Conservation (phyloP, 2,329 filamentous ascomycete genomes). For the Ophiognomonia clavigignenti-juglandacearum region DNA sequence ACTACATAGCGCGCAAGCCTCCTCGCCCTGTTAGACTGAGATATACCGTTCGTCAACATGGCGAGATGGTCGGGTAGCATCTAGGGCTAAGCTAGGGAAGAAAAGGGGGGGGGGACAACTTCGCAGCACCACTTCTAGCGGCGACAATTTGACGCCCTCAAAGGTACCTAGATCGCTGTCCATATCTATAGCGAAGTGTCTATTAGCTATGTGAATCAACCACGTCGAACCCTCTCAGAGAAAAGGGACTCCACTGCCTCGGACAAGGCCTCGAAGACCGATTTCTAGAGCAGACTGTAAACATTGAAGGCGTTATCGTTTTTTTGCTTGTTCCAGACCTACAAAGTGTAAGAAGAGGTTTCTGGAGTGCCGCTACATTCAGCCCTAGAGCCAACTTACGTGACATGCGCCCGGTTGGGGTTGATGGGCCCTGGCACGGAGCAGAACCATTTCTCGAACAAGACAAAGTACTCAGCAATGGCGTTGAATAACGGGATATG, state of each 20-base stretch:
- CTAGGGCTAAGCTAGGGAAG: too few relatives aligned
- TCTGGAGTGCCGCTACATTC: neutral
- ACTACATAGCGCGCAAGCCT: neutral
- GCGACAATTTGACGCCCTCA: too few relatives aligned
- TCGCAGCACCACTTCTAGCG: too few relatives aligned
- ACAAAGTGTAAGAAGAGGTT: neutral
- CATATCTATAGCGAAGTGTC: too few relatives aligned
- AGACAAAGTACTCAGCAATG: conserved; percentile 37
- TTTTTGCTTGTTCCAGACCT: conserved; percentile 23
- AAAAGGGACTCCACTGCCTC: too few relatives aligned
- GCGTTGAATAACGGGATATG: conserved; percentile 34
- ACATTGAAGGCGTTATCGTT: conserved; percentile 24
- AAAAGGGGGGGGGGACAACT: too few relatives aligned
- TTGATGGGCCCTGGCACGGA: conserved; percentile 29
- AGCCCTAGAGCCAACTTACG: neutral
- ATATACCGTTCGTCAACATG: too few relatives aligned
- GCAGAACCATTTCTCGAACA: conserved; percentile 37
- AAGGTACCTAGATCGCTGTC: too few relatives aligned
- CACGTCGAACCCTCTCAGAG: too few relatives aligned
- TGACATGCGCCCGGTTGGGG: conserved; percentile 33
- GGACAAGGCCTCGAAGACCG: conserved; percentile 37
- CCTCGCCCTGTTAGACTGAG: too few relatives aligned
- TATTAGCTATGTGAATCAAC: too few relatives aligned
- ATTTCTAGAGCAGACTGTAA: conserved; percentile 25
- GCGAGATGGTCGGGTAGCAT: too few relatives aligned